Percentiles rank a stretch among this genome's conserved stretches.
Evolutionary conservation across 352 stramenopile genomes (phyloP).

Genomic region (Globisporangium ultimum): DNA sequence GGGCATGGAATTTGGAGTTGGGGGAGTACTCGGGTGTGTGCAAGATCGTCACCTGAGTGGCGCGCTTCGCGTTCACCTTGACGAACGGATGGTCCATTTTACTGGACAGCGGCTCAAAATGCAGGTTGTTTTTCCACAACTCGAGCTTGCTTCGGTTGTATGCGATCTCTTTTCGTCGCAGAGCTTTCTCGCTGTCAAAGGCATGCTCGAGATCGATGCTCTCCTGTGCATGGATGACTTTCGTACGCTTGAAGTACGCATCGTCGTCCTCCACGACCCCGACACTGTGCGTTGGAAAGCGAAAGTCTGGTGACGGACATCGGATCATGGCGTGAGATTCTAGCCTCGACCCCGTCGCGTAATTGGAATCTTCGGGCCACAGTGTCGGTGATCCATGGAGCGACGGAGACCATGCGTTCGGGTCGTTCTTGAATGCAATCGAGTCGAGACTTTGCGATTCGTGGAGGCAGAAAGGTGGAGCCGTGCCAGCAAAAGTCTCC

Average conservation of each 20-base stretch:
- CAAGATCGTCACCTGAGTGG: conserved; percentile 45
- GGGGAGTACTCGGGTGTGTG: conserved; percentile 45
- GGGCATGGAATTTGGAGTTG: conserved; percentile 25
- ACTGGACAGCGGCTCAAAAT: conserved; percentile 42
- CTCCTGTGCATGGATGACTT: conserved; percentile 25
- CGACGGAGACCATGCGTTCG: conserved; percentile 29
- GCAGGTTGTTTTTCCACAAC: conserved; percentile 35
- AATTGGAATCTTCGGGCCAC: conserved; percentile 49
- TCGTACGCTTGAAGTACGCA: conserved; percentile 21
- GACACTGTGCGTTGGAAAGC: conserved; percentile 27
- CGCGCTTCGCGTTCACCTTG: conserved; percentile 28
- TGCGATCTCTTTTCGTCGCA: conserved; percentile 21
- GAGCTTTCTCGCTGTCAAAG: conserved; percentile 31
- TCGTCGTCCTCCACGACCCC: conserved; percentile 15
- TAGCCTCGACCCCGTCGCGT: conserved; percentile 30
- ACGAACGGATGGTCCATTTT: conserved; percentile 44
- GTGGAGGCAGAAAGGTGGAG: conserved; percentile 23
- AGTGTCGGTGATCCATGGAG: conserved; percentile 45
- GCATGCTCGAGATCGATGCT: conserved; percentile 21
- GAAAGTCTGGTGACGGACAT: conserved; percentile 41
- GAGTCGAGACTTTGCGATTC: conserved; percentile 35
- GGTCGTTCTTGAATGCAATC: conserved; percentile 21
- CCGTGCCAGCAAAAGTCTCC: conserved; percentile 21
- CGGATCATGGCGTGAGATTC: conserved; percentile 28
- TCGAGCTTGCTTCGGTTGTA: conserved; percentile 35